phyloP scores from a whole-genome alignment of 768 basidiomycete genomes.

The Sporobolomyces pararoseus region DNA sequence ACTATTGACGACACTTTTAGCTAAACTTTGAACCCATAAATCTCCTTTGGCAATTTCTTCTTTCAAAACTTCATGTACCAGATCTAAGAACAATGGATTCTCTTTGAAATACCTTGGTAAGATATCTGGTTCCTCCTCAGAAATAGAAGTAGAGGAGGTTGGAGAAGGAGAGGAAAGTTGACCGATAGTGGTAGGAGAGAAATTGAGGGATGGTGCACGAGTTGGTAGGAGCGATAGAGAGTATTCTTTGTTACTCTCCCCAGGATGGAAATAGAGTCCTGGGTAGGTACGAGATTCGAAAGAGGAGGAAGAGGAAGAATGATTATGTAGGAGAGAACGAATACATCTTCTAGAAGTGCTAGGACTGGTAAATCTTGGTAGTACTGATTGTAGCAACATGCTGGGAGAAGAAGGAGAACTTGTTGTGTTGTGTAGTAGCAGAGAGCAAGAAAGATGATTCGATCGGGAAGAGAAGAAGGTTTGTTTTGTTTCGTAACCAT shows the following conservation, averaged over 20 bases:
- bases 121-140: neutral
- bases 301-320: neutral
- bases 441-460: no score
- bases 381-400: no score
- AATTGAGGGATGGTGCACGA: neutral
- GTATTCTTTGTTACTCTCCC: no score
- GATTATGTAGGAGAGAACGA: neutral
- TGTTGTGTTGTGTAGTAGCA: no score
- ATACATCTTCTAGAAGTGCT: no score
- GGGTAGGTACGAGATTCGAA: slow-evolving; percentile 21
- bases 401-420: no score
- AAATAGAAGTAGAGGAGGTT: neutral
- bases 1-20: slow-evolving; percentile 6
- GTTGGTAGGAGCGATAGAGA: neutral
- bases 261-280: slow-evolving; percentile 32
- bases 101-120: slow-evolving; percentile 30
- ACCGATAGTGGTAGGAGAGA: slow-evolving; percentile 32
- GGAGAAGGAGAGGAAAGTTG: slow-evolving; percentile 33
- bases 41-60: neutral
- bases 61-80: slow-evolving; percentile 37
- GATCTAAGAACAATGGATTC: slow-evolving; percentile 20
- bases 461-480: no score
- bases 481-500: no score
- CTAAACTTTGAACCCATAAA: slow-evolving; percentile 20
- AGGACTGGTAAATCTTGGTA: no score